Base-by-base conservation (phyloP, 169 alveolate species). In the Toxoplasma gondii region DNA sequence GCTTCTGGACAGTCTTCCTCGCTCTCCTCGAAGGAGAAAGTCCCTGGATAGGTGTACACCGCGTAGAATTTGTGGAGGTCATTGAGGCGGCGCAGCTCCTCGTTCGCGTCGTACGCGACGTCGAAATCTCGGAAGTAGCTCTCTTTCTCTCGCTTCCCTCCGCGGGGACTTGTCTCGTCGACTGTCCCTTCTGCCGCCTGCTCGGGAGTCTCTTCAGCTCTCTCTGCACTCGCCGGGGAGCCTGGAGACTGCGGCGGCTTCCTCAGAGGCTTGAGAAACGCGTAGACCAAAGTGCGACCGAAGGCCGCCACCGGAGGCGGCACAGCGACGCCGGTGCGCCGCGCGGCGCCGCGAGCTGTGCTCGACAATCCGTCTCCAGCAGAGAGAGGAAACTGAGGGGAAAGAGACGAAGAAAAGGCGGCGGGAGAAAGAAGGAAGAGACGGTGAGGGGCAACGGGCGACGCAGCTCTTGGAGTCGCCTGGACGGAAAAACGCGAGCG, bases 1-100 rank as follows among this genome's bases (percentile, higher is more conserved):
- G 31, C 38, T 34, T 69, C 29, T 34, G 5, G 36, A 17, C 12
- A 7, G 36, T 24, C 82, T 24, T n/a, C 82, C 82, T 69, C 41
- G 82, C 82, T 12, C 82, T 22, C 38, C 29, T 69, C 82, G 31
- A 22, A 22, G 38, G 41, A 69, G 41, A 7, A n/a, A 24, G 41
- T 69, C 38, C 29, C 82, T 17, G 31, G 41, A 7, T 22, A 22
- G 31, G 82, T n/a, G 41, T 22, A 22, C 36, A n/a, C 82, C 36
- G 82, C 38, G 82, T 69, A 69, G 41, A n/a, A 22, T 34, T n/a
- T 69, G 82, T n/a, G 82, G 82, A 69, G 82, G 38, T 69, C 82
- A 7, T 69, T n/a, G 16, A 69, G 82, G 41, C 82, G 82, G 38
- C 41, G 41, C 36, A n/a, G 41, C 38, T 69, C 82, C 31, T 69